Conservation (phyloP, 768 basidiomycete genomes). For the Xerocomellus dryophilus region DNA sequence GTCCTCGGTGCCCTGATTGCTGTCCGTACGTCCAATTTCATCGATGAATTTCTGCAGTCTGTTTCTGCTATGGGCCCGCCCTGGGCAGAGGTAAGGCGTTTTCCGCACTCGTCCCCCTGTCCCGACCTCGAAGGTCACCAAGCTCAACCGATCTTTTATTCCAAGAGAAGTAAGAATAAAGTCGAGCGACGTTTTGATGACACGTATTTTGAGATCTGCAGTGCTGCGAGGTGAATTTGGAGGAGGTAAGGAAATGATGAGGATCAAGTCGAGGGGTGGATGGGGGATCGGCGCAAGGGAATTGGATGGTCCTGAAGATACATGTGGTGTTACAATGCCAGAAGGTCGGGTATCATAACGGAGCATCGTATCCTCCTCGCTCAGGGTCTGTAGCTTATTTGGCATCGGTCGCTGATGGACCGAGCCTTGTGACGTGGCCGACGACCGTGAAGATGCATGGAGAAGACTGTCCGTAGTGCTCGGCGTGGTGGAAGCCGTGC, state of each 20-base stretch:
- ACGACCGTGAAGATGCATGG: conserved; percentile 64
- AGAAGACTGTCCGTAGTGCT: conserved; percentile 65
- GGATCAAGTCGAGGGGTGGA: conserved; percentile 86
- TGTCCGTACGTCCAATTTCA: conserved; percentile 48
- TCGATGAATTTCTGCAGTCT: conserved; percentile 79
- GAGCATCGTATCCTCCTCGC: conserved; percentile 67
- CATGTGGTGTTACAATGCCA: conserved; percentile 64
- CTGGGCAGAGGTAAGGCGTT: conserved; percentile 86
- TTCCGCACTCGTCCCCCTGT: conserved; percentile 77
- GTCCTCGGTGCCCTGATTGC: conserved; percentile 51
- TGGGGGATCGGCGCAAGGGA: conserved; percentile 80
- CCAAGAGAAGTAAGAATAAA: conserved; percentile 80
- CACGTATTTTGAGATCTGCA: conserved; percentile 80
- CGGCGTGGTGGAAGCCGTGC: conserved; percentile 56
- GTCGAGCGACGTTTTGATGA: conserved; percentile 85
- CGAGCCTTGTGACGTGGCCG: conserved; percentile 70
- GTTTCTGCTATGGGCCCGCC: conserved; percentile 63
- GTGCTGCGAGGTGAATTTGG: conserved; percentile 69
- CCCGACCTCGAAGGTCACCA: conserved; percentile 94
- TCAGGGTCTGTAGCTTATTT: conserved; percentile 59
- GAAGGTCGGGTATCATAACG: conserved; percentile 50
- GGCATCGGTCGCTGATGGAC: conserved; percentile 35
- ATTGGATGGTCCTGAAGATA: conserved; percentile 73
- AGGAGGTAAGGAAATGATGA: conserved; percentile 85
- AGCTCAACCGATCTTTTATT: conserved; percentile 73